A percentile compares a stretch with the other conserved stretches of the same genome.
Evolutionary conservation across 1,139 yeast species (phyloP).

Genomic region (Scheffersomyces titani): DNA sequence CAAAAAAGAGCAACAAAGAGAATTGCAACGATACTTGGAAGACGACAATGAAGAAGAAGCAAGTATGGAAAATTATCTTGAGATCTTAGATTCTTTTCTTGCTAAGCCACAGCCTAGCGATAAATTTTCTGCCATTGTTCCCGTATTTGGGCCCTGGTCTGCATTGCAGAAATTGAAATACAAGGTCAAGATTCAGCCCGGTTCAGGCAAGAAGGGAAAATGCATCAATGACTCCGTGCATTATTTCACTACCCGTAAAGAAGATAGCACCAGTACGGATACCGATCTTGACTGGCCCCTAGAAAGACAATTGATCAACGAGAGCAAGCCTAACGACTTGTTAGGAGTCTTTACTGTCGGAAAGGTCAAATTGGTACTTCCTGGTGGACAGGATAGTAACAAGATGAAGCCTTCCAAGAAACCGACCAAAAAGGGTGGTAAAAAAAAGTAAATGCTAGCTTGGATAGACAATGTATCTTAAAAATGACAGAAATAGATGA

Average conservation of each 20-base stretch:
- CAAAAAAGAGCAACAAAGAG: constrained; percentile 40
- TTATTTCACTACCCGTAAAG: constrained; percentile 56
- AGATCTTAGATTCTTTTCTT: constrained; percentile 41
- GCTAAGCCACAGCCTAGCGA: constrained; percentile 47
- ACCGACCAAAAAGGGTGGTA: neutral
- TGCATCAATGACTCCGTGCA: constrained; percentile 69
- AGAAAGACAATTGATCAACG: constrained; percentile 60
- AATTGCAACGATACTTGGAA: constrained; percentile 48
- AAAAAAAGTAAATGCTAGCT: neutral
- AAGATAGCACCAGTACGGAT: constrained; percentile 53
- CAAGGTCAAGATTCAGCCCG: constrained; percentile 85
- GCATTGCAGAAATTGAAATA: constrained; percentile 74
- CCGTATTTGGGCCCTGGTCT: constrained; percentile 93
- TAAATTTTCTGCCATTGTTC: constrained; percentile 60
- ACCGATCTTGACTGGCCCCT: constrained; percentile 68
- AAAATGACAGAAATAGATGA: neutral
- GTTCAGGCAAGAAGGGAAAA: constrained; percentile 86
- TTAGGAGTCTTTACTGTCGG: constrained; percentile 41
- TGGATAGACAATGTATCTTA: neutral
- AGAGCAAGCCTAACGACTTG: constrained; percentile 54
- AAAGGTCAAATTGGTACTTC: constrained; percentile 41
- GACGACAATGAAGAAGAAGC: constrained; percentile 36
- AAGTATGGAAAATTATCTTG: constrained; percentile 32
- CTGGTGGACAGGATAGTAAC: constrained; percentile 17
- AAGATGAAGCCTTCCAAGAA: neutral